Percentiles rank a stretch among this genome's conserved stretches.
Conservation (phyloP, 2,329 filamentous ascomycete genomes). For the Acarospora socialis region DNA sequence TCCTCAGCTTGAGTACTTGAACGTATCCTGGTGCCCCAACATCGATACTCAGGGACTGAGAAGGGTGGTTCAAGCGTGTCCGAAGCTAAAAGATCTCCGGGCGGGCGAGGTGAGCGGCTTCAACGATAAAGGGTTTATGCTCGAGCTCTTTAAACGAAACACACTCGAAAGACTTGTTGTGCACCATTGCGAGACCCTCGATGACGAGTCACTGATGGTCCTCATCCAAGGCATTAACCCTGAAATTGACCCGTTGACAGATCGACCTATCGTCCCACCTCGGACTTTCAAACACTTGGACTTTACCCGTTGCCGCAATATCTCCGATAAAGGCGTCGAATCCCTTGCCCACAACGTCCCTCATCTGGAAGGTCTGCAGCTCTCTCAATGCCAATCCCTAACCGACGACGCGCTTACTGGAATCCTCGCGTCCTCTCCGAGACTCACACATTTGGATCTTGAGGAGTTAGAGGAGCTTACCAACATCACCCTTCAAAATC, state of each 20-base stretch:
- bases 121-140: slow-evolving; percentile 56
- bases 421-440: slow-evolving; percentile 60
- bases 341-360: slow-evolving; percentile 62
- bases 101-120: slow-evolving; percentile 73
- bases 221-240: slow-evolving; percentile 66
- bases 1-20: slow-evolving; percentile 65
- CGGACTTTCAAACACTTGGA: slow-evolving; percentile 74
- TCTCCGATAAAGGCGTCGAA: slow-evolving; percentile 61
- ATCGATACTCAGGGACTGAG: slow-evolving; percentile 65
- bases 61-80: slow-evolving; percentile 58
- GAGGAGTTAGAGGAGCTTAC: slow-evolving; percentile 72
- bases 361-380: slow-evolving; percentile 64
- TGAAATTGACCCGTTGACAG: slow-evolving; percentile 67
- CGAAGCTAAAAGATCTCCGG: slow-evolving; percentile 60
- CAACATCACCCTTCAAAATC: slow-evolving; percentile 57
- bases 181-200: slow-evolving; percentile 64
- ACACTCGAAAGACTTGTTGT: slow-evolving; percentile 69
- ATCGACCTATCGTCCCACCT: slow-evolving; percentile 58
- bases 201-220: slow-evolving; percentile 55
- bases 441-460: slow-evolving; percentile 73
- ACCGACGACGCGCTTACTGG: slow-evolving; percentile 59
- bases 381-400: slow-evolving; percentile 62
- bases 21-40: slow-evolving; percentile 85
- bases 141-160: slow-evolving; percentile 64
- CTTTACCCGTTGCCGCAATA: slow-evolving; percentile 58